A percentile compares a stretch with the other conserved stretches of the same genome.
Evolutionary conservation across 2,329 filamentous ascomycete species (phyloP).

Genomic region (Aspergillus brunneoviolaceus): DNA sequence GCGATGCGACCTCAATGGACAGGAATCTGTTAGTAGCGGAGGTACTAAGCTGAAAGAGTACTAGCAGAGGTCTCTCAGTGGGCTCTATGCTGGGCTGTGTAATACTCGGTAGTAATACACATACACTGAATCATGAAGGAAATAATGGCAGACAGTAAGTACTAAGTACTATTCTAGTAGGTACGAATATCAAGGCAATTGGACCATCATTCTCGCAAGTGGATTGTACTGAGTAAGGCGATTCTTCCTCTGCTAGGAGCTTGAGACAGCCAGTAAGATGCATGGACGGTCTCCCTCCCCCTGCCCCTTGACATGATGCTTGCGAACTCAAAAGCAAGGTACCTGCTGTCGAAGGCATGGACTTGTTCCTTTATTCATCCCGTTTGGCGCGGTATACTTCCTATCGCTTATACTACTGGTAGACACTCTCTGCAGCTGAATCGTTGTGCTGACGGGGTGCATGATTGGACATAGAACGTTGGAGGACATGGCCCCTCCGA

Average conservation of each 20-base stretch:
- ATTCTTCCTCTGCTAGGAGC: not conserved
- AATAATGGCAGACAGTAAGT: not conserved
- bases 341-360: not conserved
- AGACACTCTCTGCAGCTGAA: not conserved
- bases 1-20: slow-evolving; percentile 9
- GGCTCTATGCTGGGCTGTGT: not conserved
- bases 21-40: slow-evolving; percentile 2
- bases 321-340: not conserved
- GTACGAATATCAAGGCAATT: not conserved
- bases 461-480: not conserved
- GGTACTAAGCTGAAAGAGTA: not conserved
- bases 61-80: not conserved
- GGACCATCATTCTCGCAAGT: not conserved
- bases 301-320: not conserved
- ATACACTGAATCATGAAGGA: not conserved
- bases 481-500: not conserved
- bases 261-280: not conserved
- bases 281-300: not conserved
- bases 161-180: no score
- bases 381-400: not conserved
- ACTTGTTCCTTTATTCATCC: not conserved
- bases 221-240: not conserved
- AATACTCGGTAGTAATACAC: not conserved
- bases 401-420: not conserved
- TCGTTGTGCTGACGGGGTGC: not conserved